Evolutionary conservation across 106 monocot species (phyloP).

Genomic region (Allium cepa): DNA sequence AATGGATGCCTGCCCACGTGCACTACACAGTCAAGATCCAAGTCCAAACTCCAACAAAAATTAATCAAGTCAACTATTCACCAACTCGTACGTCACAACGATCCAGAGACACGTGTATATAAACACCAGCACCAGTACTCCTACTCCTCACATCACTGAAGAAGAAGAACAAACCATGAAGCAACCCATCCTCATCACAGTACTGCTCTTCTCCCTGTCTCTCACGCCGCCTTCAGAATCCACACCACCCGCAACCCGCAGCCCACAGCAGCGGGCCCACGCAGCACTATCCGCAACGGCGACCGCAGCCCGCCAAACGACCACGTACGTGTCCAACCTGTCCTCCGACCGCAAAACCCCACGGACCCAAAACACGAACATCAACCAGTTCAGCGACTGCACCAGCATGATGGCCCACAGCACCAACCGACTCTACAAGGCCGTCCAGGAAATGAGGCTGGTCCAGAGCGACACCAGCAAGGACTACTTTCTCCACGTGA

Average conservation of each 20-base stretch:
- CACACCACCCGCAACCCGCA: neutral
- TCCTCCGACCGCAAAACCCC: neutral
- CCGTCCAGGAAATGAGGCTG: constrained; percentile 20
- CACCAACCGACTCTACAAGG: constrained; percentile 34
- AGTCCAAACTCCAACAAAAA: too few species aligned
- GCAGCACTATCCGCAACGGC: constrained; percentile 28
- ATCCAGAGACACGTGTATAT: too few species aligned
- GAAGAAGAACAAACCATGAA: too few species aligned
- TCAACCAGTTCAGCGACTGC: constrained; percentile 53
- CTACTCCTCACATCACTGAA: too few species aligned
- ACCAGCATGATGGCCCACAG: constrained; percentile 50
- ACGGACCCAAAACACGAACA: neutral
- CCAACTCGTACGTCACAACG: too few species aligned
- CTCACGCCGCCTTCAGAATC: neutral
- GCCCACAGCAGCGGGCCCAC: constrained; percentile 32
- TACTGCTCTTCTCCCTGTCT: neutral
- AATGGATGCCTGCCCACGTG: too few species aligned
- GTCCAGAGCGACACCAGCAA: constrained; percentile 4
- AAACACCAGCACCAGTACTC: too few species aligned
- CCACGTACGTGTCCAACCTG: constrained; percentile 16
- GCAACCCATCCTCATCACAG: too few species aligned
- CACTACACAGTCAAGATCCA: too few species aligned
- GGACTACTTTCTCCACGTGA: constrained; percentile 12
- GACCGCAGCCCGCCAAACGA: constrained; percentile 18
- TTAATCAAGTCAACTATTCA: too few species aligned